Evolutionary conservation across 352 stramenopile genomes (phyloP), one percentile per base, ranked within the genome.

Genomic region (Phytophthora kernoviae): DNA sequence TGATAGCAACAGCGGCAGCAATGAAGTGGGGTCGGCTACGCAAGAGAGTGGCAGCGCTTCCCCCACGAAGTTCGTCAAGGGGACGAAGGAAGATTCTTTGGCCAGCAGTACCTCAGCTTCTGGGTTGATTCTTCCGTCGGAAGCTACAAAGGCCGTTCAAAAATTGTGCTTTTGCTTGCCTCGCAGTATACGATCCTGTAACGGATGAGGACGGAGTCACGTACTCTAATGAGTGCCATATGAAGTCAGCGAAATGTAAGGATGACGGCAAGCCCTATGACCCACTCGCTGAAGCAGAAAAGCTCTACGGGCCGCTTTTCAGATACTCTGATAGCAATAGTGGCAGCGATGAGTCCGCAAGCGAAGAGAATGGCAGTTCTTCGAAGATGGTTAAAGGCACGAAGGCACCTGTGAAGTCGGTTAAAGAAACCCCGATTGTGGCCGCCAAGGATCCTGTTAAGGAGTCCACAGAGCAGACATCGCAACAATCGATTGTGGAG

Each of bases 221-320:
- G 15, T 79, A 79, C 53, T 30, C 50, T 14, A 79, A 65, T 52
- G 36, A 44, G 46, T 79, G 70, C 33, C 61, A 65, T 30, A 43
- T 76, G 21, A 37, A 36, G 2, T 58, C 70, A 27, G 46, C 54
- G 0, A 30, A 63, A 21, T 83, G 68, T 51, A 68, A 50, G 26
- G 41, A n/a, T n/a, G 48, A 58, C 9, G 36, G 27, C 18, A 55
- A 61, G 14, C 2, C 39, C 1, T 20, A n/a, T 1, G 17, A 65
- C 15, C 1, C 33, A 3, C 17, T 65, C 27, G 58, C 53, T 11
- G 42, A 60, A 26, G 58, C 58, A 33, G 58, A 59, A 41, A 30
- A 42, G 14, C 22, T 65, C 11, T 65, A 65, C 21, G 56, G 56
- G 12, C 41, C 57, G 48, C n/a, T 32, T 24, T 20, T 65, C 57